Evolutionary conservation across 352 stramenopile species (phyloP), one percentile per base, ranked within the genome.

Genomic region (Pythium apleroticum): DNA sequence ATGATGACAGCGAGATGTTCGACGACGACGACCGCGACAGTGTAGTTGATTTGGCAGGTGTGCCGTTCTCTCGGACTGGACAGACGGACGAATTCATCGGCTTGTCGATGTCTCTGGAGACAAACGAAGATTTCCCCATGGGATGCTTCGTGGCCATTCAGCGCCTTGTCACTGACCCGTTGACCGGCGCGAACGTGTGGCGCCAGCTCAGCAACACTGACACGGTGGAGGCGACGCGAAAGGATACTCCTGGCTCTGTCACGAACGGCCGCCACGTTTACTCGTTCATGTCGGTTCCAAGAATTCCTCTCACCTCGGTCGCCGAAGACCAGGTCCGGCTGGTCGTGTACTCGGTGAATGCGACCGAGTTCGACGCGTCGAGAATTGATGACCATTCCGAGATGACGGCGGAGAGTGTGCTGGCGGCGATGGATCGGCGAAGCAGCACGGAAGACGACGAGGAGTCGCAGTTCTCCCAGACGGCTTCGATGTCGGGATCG

Each of bases 121-220:
- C 79, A 63, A 95, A 91, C 41, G 86, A 92, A 59, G 73, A 86
- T 24, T 95, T 90, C 35, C 55, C 66, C 14, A 72, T 85, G 28
- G 86, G 86, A 4, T 93, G 86, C 65, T 95, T 91, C 56, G 85
- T 95, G 56, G 86, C 76, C 0, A 91, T 92, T 53, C 86, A 93
- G 65, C 74, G 86, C n/a, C 58, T 90, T 15, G 71, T 80, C 28
- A 56, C 81, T 10, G 77, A 86, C 48, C 46, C 54, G 5, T 43
- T 75, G 35, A 80, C 74, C 0, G 69, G 77, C 11, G 66, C 72
- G 15, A 79, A 70, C n/a, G 49, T 77, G 45, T 95, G 86, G 86
- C 67, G 71, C 20, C 84, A 91, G 46, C 85, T 93, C 43, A 89
- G 84, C 48, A 93, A 92, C 58, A 95, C 86, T 0, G 86, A 95